These are phyloP conservation scores for Ophiostoma piceae DNA, from an alignment of 2,329 filamentous ascomycete genomes.

Conservation along the genomic window DNA sequence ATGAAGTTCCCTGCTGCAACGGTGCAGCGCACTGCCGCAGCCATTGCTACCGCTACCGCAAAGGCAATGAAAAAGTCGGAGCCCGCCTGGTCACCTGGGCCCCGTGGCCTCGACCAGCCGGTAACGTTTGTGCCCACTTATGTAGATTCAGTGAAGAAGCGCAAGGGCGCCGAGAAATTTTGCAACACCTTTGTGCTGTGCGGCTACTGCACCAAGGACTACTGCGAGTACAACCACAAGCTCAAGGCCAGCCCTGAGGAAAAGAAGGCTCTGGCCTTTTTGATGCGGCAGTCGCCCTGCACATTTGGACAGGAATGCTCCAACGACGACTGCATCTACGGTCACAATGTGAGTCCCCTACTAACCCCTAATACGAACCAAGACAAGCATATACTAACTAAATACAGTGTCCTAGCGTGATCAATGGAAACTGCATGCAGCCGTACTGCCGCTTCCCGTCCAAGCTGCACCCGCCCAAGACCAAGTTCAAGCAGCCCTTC, in stretches of 20 bases:
- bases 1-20: constrained; percentile 39
- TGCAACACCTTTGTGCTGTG: constrained; percentile 60
- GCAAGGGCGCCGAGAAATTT: constrained; percentile 51
- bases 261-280: constrained; percentile 49
- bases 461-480: constrained; percentile 53
- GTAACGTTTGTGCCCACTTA: constrained; percentile 43
- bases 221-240: constrained; percentile 55
- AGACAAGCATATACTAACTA: neutral
- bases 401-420: constrained; percentile 49
- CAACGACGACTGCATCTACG: constrained; percentile 55
- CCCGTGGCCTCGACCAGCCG: constrained; percentile 50
- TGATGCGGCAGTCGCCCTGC: constrained; percentile 56
- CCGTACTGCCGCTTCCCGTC: constrained; percentile 52
- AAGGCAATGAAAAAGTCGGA: constrained; percentile 32
- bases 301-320: constrained; percentile 54
- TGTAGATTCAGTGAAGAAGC: constrained; percentile 52
- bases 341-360: constrained; percentile 47
- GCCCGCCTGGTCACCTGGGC: constrained; percentile 47
- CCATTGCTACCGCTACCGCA: constrained; percentile 21
- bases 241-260: constrained; percentile 51
- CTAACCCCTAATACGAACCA: neutral
- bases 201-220: constrained; percentile 51
- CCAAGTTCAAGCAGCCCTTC: constrained; percentile 39
- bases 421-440: constrained; percentile 47
- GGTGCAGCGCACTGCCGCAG: constrained; percentile 29